Evolutionary conservation across 768 basidiomycete genomes (phyloP), one percentile per base, ranked within the genome.

Genomic region (Lactarius hatsudake): DNA sequence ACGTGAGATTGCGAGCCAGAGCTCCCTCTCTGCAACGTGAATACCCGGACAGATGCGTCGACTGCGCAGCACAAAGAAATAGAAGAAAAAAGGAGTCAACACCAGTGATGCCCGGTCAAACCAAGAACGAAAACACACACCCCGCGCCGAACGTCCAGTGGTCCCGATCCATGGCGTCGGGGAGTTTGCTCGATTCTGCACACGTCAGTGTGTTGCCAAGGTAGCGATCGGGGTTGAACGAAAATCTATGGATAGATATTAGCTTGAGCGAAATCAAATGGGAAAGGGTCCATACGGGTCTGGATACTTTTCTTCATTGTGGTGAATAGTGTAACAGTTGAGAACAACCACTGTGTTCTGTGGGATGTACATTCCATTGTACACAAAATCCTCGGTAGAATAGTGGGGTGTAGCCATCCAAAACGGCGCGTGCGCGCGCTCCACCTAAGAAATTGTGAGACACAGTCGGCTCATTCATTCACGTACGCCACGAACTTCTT

Each of bases 131-230:
- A 32, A 54, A 42, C 42, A 73, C 77, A 34, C 69, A 84, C 82
- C 82, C 83, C 1, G 74, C 81, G 18, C 83, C 83, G 61, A 82
- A 84, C 72, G 78, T 78, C 83, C 83, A 84, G 63, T 84, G 81
- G 66, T 84, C 83, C 43, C 82, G 78, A 60, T 84, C 75, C 68
- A 75, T 75, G 9, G 81, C 75, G 66, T 83, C 75, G 2, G 76
- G 55, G 28, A 80, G 71, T 45, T 81, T 80, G 18, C 81, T 80
- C 3, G 81, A 82, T 62, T 83, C 81, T 1, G 79, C 78, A 23
- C 77, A 78, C 20, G 75, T 73, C 10, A 75, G 75, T 0, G 67
- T 65, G 65, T 84, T 81, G 26, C 75, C 72, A 40, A 83, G 65
- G 71, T 79, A 84, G 2, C 83, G 77, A 13, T 84, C 80, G n/a